These are phyloP conservation scores for Alternaria angustiovoidea DNA, from an alignment of 2,329 filamentous ascomycete species.

Conservation along the genomic window DNA sequence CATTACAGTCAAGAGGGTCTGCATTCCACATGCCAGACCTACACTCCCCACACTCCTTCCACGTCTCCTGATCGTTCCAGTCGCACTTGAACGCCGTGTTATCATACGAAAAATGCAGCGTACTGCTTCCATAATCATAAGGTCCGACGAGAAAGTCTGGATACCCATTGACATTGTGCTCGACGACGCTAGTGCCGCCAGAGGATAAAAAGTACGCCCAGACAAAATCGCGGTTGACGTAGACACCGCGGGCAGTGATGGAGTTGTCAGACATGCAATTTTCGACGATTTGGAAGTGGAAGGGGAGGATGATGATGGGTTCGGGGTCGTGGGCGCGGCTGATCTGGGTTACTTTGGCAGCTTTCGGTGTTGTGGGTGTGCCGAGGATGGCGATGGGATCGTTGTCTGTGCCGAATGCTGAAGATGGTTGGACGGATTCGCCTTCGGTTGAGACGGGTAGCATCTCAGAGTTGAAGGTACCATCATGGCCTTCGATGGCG, in stretches of 20 bases:
- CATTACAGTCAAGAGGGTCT: background rate
- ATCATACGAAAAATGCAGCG: constrained; percentile 15
- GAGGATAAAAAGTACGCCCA: background rate
- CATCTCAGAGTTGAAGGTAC: background rate
- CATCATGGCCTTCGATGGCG: background rate
- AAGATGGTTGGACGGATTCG: background rate
- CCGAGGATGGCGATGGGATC: background rate
- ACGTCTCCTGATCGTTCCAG: constrained; percentile 24
- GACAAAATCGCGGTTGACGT: background rate
- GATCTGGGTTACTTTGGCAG: constrained; percentile 3
- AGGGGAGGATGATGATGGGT: constrained; percentile 24
- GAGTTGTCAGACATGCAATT: constrained; percentile 1
- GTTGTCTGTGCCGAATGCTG: too few species aligned
- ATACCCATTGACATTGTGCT: constrained; percentile 11
- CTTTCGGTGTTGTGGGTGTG: background rate
- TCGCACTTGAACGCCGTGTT: constrained; percentile 11
- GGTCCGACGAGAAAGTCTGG: constrained; percentile 12
- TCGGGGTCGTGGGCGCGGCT: background rate
- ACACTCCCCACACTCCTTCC: constrained; percentile 30
- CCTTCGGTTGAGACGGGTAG: background rate
- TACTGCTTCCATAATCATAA: background rate
- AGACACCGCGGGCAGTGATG: background rate
- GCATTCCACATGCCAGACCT: constrained; percentile 16
- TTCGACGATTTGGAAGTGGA: constrained; percentile 20
- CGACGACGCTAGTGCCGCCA: background rate